Conservation (phyloP, 2,329 filamentous ascomycete species). For the Calycina herbarum region DNA sequence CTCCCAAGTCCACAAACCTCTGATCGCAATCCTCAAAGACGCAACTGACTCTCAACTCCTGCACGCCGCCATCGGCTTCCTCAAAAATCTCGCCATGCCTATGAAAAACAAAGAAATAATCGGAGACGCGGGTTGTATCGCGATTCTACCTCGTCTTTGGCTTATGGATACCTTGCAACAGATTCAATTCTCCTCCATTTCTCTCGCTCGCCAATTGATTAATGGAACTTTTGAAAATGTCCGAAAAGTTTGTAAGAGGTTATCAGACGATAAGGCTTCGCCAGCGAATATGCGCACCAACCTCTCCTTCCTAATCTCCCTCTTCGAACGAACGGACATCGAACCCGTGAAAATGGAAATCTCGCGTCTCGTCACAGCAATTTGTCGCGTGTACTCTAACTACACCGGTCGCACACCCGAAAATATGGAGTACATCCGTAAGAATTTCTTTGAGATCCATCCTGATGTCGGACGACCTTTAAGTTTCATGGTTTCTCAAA, state of each 20-base stretch:
- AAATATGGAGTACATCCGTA: conserved; percentile 39
- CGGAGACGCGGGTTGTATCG: conserved; percentile 47
- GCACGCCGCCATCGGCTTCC: conserved; percentile 58
- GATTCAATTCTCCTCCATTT: conserved; percentile 60
- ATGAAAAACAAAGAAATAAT: conserved; percentile 53
- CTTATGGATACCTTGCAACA: conserved; percentile 53
- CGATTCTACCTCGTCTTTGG: conserved; percentile 56
- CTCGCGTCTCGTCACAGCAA: conserved; percentile 51
- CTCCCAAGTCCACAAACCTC: conserved; percentile 45
- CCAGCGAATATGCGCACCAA: conserved; percentile 39
- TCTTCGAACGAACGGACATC: conserved; percentile 47
- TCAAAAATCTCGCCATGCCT: conserved; percentile 65
- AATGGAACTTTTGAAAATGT: conserved; percentile 55
- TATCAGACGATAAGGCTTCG: conserved; percentile 41
- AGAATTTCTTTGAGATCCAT: conserved; percentile 36
- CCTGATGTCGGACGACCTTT: conserved; percentile 42
- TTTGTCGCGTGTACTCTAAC: conserved; percentile 57
- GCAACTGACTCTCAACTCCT: conserved; percentile 51
- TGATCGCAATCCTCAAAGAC: conserved; percentile 48
- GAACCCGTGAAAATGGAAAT: conserved; percentile 62
- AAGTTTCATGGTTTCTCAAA: conserved; percentile 54
- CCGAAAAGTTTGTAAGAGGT: conserved; percentile 46
- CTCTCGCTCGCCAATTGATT: conserved; percentile 57
- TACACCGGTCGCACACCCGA: conserved; percentile 30
- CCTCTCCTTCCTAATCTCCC: conserved; percentile 42